A percentile compares a stretch with the other conserved stretches of the same genome.
Conservation (phyloP, 495 filamentous ascomycete species). For the Beverwykella pulmonaria region DNA sequence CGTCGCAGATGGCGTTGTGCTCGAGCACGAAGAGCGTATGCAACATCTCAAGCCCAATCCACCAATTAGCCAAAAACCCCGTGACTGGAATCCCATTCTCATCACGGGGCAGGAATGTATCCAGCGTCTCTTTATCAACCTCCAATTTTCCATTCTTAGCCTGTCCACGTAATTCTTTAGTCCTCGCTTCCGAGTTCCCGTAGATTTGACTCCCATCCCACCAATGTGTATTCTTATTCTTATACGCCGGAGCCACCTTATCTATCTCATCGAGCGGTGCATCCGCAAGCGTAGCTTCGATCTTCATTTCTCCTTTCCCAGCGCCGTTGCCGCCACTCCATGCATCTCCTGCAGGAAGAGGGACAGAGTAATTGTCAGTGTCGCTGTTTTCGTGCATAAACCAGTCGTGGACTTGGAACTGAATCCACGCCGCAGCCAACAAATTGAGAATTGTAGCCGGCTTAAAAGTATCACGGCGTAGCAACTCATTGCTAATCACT, state of each 20-base stretch:
- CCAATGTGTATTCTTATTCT: slow-evolving; percentile 50
- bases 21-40: slow-evolving; percentile 53
- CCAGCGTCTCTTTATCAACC: slow-evolving; percentile 35
- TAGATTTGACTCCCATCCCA: slow-evolving; percentile 54
- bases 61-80: slow-evolving; percentile 52
- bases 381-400: slow-evolving; percentile 42
- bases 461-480: slow-evolving; percentile 47
- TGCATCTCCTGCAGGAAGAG: slow-evolving; percentile 40
- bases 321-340: slow-evolving; percentile 35
- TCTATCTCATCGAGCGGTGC: slow-evolving; percentile 42
- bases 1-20: slow-evolving; percentile 50
- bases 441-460: slow-evolving; percentile 51
- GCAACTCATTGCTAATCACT: slow-evolving; percentile 45
- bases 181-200: slow-evolving; percentile 47
- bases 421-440: slow-evolving; percentile 54
- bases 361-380: slow-evolving; percentile 39
- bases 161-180: slow-evolving; percentile 41
- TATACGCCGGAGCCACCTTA: slow-evolving; percentile 45
- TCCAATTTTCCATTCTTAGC: slow-evolving; percentile 45
- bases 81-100: slow-evolving; percentile 44
- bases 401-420: slow-evolving; percentile 48
- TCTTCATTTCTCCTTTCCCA: slow-evolving; percentile 38
- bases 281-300: slow-evolving; percentile 43
- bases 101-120: slow-evolving; percentile 47
- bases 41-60: slow-evolving; percentile 45